Evolutionary conservation across 1,284 basidiomycete species (phyloP), one percentile per base, ranked within the genome.

Genomic region (Xerocomus nothofagi): DNA sequence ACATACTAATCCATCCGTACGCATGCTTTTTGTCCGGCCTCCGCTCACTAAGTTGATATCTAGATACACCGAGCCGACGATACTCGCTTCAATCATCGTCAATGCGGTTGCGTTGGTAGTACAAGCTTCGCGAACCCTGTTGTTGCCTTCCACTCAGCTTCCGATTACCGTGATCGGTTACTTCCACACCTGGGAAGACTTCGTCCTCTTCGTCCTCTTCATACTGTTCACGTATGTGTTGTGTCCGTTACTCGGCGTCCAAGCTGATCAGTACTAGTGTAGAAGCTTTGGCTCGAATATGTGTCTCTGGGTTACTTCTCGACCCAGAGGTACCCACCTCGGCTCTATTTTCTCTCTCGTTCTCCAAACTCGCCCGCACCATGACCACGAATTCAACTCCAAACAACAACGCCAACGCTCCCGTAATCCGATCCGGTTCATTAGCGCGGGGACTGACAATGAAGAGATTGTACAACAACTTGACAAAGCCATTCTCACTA

Each of bases 171-270:
- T 58, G 51, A 68, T 70, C 30, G 92, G 91, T 6, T 98, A 90
- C 71, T 97, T 98, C 70, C 84, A 87, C 51, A 61, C 71, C 12
- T 96, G 94, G 92, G 88, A 93, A 60, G 94, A 98, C 68, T 86
- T 83, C 61, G 84, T 79, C 18, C 73, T 98, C 17, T 91, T 98
- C 64, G 79, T 63, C 29, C 73, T 98, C 49, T 98, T 98, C 69
- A 71, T 84, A 57, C 60, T 92, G 56, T 98, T 94, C 76, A 95
- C 93, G 84, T 90, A 70, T 61, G 91, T 83, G 14, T 29, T 30
- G 21, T 39, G 11, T 17, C 12, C 18, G 8, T 20, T 32, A 10
- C 12, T 23, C 2, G 2, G 11, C 4, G 8, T 30, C 31, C 36
- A 39, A 17, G 24, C 36, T 47, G 27, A 43, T 41, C 5, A 2